Percentiles rank a stretch among this genome's conserved stretches.
Conservation (phyloP, 371 early-diverging fungal genomes). For the Apophysomyces variabilis region DNA sequence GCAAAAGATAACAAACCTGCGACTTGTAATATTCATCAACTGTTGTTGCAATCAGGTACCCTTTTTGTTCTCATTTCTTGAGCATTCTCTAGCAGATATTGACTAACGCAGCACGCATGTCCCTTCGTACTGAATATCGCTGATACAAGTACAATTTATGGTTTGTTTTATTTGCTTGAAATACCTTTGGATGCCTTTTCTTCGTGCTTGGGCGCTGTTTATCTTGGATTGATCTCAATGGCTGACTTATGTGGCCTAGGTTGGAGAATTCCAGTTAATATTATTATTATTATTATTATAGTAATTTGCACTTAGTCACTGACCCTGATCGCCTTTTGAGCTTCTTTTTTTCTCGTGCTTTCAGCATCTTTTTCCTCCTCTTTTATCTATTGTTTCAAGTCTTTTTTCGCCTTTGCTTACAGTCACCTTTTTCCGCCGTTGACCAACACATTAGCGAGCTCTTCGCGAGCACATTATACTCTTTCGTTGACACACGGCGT, state of each 20-base stretch:
- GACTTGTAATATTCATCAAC: not conserved
- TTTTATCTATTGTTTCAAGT: not conserved
- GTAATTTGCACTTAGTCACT: not conserved
- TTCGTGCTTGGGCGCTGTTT: not conserved
- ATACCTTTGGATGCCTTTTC: not conserved
- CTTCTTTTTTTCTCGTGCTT: not conserved
- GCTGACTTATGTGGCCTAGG: not conserved
- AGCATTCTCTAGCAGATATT: not conserved
- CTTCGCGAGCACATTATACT: not conserved
- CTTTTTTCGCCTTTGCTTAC: not conserved
- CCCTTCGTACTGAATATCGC: not conserved
- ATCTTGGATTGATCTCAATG: not conserved
- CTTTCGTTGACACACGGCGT: too few species aligned
- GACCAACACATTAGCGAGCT: conserved; percentile 1
- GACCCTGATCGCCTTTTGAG: not conserved
- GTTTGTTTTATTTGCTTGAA: not conserved
- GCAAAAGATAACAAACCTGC: not conserved
- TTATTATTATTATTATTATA: not conserved
- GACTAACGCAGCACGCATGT: not conserved
- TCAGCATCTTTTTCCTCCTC: not conserved
- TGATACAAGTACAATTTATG: not conserved
- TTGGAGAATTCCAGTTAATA: not conserved
- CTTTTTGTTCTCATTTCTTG: too few species aligned
- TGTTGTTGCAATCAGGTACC: not conserved
- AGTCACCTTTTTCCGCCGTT: conserved; percentile 3